Conservation (phyloP, 2,329 filamentous ascomycete genomes). For the Colletotrichum sp. region DNA sequence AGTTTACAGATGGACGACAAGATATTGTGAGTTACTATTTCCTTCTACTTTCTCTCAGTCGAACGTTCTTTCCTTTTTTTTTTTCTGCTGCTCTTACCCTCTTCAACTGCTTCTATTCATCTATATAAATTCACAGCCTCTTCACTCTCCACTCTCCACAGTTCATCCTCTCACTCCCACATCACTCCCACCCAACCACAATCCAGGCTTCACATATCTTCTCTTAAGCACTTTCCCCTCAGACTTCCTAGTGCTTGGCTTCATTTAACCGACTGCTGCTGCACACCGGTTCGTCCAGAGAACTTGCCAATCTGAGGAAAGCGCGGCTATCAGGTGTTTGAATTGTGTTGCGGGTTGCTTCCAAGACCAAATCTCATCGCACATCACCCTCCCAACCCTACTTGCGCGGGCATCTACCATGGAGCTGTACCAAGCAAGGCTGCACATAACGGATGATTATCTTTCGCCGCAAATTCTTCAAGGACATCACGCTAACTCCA, state of each 20-base stretch:
- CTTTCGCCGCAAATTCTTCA: neutral
- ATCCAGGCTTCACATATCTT: neutral
- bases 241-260: neutral
- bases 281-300: neutral
- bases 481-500: neutral
- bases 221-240: neutral
- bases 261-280: neutral
- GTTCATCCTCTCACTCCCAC: neutral
- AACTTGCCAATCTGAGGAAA: neutral
- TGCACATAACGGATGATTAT: neutral
- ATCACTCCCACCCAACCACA: neutral
- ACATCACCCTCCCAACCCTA: neutral
- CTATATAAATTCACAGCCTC: neutral
- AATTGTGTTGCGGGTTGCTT: neutral
- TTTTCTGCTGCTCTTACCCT: neutral
- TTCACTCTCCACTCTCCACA: neutral
- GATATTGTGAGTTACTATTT: slow-evolving; percentile 45
- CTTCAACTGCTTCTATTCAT: neutral
- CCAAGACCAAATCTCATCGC: neutral
- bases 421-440: neutral
- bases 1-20: slow-evolving; percentile 52
- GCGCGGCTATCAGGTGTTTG: neutral
- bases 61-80: neutral
- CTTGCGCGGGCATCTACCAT: neutral
- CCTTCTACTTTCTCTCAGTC: neutral